phyloP scores from a whole-genome alignment of 345 rosid species.

The Rhizophora apiculata region DNA sequence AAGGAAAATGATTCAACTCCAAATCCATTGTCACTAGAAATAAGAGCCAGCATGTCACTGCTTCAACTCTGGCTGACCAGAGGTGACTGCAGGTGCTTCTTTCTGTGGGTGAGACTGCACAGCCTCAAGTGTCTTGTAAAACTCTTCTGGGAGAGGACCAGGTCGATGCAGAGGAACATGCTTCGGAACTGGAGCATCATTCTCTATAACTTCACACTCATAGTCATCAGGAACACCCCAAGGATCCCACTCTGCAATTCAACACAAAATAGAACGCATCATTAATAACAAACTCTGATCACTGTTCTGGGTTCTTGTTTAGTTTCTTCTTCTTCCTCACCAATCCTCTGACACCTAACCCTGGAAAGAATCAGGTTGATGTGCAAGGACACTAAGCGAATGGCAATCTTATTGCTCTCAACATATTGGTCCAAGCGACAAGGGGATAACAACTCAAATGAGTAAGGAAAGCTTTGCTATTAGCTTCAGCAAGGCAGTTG shows the following conservation, averaged over 20 bases:
- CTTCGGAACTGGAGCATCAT: slow-evolving; percentile 86
- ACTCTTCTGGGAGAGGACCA: slow-evolving; percentile 90
- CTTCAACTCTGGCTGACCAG: slow-evolving; percentile 47
- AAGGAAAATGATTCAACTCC: slow-evolving; percentile 20
- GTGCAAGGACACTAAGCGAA: too few relatives aligned
- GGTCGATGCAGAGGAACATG: slow-evolving; percentile 93
- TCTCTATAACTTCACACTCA: slow-evolving; percentile 86
- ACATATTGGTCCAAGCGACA: background rate
- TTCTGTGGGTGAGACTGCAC: slow-evolving; percentile 27
- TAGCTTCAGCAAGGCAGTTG: too few relatives aligned
- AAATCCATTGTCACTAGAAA: slow-evolving; percentile 9
- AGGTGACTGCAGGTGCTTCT: slow-evolving; percentile 45
- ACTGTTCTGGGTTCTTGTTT: background rate
- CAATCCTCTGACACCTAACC: too few relatives aligned
- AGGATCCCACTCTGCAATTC: slow-evolving; percentile 84
- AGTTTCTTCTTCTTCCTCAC: too few relatives aligned
- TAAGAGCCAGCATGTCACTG: slow-evolving; percentile 28
- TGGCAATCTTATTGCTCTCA: background rate
- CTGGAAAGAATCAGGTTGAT: too few relatives aligned
- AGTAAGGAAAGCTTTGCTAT: too few relatives aligned
- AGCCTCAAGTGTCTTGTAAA: slow-evolving; percentile 73
- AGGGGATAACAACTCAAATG: too few relatives aligned
- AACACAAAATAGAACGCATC: background rate
- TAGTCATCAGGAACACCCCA: slow-evolving; percentile 97
- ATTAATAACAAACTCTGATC: background rate